Evolutionary conservation across 2,329 filamentous ascomycete genomes (phyloP), one percentile per base, ranked within the genome.

Genomic region (Colletotrichum gloeosporioides): DNA sequence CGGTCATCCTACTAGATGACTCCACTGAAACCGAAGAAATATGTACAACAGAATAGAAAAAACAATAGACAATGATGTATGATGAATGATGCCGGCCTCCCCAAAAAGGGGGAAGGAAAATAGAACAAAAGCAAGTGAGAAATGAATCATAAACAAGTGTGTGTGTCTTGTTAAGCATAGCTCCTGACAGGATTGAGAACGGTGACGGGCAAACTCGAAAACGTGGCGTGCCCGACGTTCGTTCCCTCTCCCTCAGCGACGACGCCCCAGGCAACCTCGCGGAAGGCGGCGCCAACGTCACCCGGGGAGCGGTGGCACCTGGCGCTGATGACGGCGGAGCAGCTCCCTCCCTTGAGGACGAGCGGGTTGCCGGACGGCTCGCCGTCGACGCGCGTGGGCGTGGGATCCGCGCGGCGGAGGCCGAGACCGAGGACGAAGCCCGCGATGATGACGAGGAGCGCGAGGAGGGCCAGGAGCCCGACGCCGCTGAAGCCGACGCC

Each of bases 271-370:
- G 82, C 81, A 9, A 90, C 80, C 31, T 81, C 79, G 78, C 82
- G 71, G 77, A 81, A 73, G 83, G 85, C 86, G 71, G 89, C 77
- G 78, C 80, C 82, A 25, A 78, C 78, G 65, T 80, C 80, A 53
- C 81, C 82, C 10, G 79, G 80, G 22, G 80, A 78, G 7, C 85
- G 82, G 72, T 90, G 89, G 80, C 89, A 90, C 66, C 86, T 82
- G 29, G 89, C 85, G 80, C 86, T 87, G 77, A 91, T 80, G n/a
- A 90, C 89, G 10, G 88, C 89, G 76, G 87, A 89, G 82, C 89
- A 90, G 57, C 85, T 83, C 13, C 89, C 89, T 34, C 86, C 88
- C 27, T 80, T 81, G 44, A 91, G 78, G 3, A 84, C 84, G 29
- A 91, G 85, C 27, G 89, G 89, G 82, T 90, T 91, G 2, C 87